phyloP scores from a whole-genome alignment of 2,329 filamentous ascomycete species.

The Shiraia sp. region DNA sequence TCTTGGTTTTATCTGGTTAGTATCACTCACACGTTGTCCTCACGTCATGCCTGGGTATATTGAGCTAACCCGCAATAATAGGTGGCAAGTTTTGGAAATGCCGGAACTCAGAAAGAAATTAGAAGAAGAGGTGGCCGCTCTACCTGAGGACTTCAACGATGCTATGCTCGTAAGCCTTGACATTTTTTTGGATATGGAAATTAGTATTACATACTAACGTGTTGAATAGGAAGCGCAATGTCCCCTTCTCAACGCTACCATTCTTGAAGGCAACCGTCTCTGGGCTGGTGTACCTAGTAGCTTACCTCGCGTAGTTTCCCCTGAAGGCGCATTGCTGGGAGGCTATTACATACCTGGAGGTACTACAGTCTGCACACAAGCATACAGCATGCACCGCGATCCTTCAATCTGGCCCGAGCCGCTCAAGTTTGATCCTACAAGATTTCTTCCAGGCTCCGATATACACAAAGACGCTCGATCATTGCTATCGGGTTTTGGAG shows the following conservation, averaged over 20 bases:
- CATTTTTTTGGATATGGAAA: too few species aligned
- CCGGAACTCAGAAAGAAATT: conserved; percentile 23
- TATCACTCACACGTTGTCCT: too few species aligned
- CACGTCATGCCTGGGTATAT: too few species aligned
- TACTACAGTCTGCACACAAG: conserved; percentile 45
- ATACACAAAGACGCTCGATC: too few species aligned
- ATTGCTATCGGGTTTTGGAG: too few species aligned
- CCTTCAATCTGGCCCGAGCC: conserved; percentile 32
- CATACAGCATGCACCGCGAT: conserved; percentile 47
- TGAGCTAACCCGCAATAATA: too few species aligned
- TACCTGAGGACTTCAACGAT: conserved; percentile 24
- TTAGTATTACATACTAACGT: too few species aligned
- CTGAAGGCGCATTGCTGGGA: conserved; percentile 39
- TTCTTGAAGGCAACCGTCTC: conserved; percentile 47
- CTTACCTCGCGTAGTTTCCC: conserved; percentile 44
- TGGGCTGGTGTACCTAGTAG: conserved; percentile 42
- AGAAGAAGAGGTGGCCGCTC: conserved; percentile 22
- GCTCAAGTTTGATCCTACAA: too few species aligned
- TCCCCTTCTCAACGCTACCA: conserved; percentile 44
- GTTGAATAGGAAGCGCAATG: too few species aligned
- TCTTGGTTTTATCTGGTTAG: conserved; percentile 42
- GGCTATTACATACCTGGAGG: conserved; percentile 44
- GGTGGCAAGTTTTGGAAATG: conserved; percentile 37
- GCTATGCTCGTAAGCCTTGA: too few species aligned
- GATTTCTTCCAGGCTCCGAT: too few species aligned